Conservation (phyloP, 2,329 filamentous ascomycete species). For the Decorospora gaudefroyi region DNA sequence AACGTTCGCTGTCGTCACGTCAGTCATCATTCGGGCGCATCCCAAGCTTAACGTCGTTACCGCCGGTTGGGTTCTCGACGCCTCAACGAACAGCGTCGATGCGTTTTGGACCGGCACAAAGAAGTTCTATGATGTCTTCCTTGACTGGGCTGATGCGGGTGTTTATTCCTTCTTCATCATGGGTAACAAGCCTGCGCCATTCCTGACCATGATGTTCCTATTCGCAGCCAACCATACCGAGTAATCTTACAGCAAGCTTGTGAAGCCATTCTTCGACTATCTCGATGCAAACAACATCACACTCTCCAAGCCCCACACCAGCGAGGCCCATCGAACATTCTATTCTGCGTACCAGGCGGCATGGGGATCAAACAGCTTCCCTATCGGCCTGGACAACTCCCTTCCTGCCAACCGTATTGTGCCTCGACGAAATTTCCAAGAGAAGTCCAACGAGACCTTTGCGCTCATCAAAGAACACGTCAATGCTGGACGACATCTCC, state of each 20-base stretch:
- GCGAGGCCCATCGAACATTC: slow-evolving; percentile 20
- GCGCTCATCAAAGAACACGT: slow-evolving; percentile 50
- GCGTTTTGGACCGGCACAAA: slow-evolving; percentile 17
- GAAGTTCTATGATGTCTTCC: slow-evolving; percentile 20
- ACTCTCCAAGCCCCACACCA: slow-evolving; percentile 28
- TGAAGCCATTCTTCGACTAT: slow-evolving; percentile 20
- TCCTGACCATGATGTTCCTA: slow-evolving; percentile 22
- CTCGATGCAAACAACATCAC: slow-evolving; percentile 23
- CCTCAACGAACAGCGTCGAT: slow-evolving; percentile 25
- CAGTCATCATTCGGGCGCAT: slow-evolving; percentile 24
- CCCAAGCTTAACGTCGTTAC: slow-evolving; percentile 28
- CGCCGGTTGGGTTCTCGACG: slow-evolving; percentile 32
- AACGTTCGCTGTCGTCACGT: slow-evolving; percentile 22
- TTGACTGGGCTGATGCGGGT: slow-evolving; percentile 20
- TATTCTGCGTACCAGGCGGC: slow-evolving; percentile 29
- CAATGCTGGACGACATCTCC: slow-evolving; percentile 10
- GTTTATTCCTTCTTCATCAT: slow-evolving; percentile 27
- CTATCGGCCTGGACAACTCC: slow-evolving; percentile 28
- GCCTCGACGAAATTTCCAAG: slow-evolving; percentile 28
- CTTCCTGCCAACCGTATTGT: slow-evolving; percentile 37
- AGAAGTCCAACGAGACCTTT: slow-evolving; percentile 30
- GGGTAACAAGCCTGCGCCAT: slow-evolving; percentile 9
- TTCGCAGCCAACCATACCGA: slow-evolving; percentile 23
- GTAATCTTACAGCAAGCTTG: slow-evolving; percentile 18
- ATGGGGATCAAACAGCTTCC: slow-evolving; percentile 21